A percentile compares a stretch with the other conserved stretches of the same genome.
Evolutionary conservation across 441 rosid genomes (phyloP).

Genomic region (Viola pubescens): DNA sequence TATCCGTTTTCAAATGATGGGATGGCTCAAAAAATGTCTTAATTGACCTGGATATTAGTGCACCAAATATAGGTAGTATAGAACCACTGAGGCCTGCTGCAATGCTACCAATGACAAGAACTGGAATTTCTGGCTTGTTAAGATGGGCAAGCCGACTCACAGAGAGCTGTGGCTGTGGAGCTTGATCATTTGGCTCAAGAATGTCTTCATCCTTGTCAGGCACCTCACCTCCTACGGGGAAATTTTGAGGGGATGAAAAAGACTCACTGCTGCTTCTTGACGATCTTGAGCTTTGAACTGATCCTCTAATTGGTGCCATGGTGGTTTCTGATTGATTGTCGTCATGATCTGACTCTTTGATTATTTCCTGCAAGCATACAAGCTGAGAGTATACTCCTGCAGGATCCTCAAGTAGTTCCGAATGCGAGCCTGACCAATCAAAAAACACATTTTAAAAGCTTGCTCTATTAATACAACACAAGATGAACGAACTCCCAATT

Average conservation of each 20-base stretch:
- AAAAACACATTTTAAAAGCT: not conserved
- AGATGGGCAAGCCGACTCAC: constrained; percentile 44
- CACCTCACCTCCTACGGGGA: constrained; percentile 22
- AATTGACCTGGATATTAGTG: constrained; percentile 40
- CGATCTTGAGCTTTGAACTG: constrained; percentile 18
- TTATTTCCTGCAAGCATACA: constrained; percentile 35
- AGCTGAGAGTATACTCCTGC: constrained; percentile 46
- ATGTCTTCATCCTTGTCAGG: constrained; percentile 11
- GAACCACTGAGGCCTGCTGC: constrained; percentile 40
- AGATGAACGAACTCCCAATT: not conserved
- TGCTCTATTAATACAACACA: not conserved
- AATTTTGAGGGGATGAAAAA: constrained; percentile 29
- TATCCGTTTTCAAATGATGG: constrained; percentile 34
- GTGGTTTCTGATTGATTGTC: constrained; percentile 21
- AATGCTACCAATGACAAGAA: constrained; percentile 35
- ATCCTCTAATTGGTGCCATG: constrained; percentile 30
- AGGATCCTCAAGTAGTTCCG: constrained; percentile 37
- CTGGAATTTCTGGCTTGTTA: constrained; percentile 54
- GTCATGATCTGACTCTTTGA: constrained; percentile 21
- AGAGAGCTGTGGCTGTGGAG: constrained; percentile 26
- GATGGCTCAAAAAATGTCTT: constrained; percentile 40
- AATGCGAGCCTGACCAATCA: constrained; percentile 45
- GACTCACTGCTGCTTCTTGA: constrained; percentile 25
- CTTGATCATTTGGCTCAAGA: constrained; percentile 5
- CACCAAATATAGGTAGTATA: constrained; percentile 47